Evolutionary conservation across 2,329 filamentous ascomycete genomes (phyloP).

Genomic region (Colletotrichum plurivorum): DNA sequence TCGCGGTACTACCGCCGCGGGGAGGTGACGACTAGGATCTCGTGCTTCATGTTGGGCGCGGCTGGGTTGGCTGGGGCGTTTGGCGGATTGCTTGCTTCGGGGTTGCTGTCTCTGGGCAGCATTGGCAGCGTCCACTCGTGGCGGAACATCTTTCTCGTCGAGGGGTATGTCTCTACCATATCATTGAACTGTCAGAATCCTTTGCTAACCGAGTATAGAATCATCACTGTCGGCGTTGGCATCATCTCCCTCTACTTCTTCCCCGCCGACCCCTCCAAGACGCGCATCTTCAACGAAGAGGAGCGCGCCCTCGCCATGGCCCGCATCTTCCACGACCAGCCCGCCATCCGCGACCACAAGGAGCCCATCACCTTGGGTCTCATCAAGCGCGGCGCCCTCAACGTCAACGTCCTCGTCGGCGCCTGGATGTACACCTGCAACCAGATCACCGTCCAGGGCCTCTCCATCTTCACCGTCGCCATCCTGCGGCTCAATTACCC

Average conservation of each 20-base stretch:
- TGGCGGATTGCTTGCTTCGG: constrained; percentile 73
- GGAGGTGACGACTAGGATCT: constrained; percentile 71
- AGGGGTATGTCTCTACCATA: constrained; percentile 30
- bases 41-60: constrained; percentile 74
- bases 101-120: constrained; percentile 42
- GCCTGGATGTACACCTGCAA: constrained; percentile 45
- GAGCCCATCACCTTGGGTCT: constrained; percentile 41
- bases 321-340: constrained; percentile 69
- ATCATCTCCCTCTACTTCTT: constrained; percentile 58
- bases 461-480: constrained; percentile 76
- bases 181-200: fast-evolving
- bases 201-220: constrained; percentile 50
- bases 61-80: constrained; percentile 77
- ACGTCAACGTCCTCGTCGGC: constrained; percentile 46
- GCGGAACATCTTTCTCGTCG: constrained; percentile 70
- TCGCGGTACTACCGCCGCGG: constrained; percentile 74
- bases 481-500: constrained; percentile 64
- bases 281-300: constrained; percentile 61
- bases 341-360: constrained; percentile 45
- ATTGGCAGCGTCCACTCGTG: constrained; percentile 56
- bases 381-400: constrained; percentile 42
- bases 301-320: constrained; percentile 75
- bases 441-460: constrained; percentile 72
- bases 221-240: constrained; percentile 67
- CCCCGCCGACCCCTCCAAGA: constrained; percentile 42